These are phyloP conservation scores for Jatropha podagrica DNA, from an alignment of 441 rosid species.

Conservation along the genomic window DNA sequence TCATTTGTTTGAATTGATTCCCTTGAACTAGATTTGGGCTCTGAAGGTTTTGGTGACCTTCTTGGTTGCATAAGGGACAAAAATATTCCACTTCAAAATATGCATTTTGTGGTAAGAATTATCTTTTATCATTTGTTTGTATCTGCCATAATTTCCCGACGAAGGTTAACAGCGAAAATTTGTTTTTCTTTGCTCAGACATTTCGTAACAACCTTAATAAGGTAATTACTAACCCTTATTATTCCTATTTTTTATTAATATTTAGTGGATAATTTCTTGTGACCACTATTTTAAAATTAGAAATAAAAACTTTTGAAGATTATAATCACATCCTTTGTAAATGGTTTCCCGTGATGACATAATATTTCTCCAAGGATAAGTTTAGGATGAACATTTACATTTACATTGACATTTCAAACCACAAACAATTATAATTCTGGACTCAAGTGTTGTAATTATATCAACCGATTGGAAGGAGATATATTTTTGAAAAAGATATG, in stretches of 20 bases:
- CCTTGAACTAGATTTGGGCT: constrained; percentile 70
- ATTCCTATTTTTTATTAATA: not conserved
- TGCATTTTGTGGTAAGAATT: constrained; percentile 89
- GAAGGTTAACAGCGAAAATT: constrained; percentile 28
- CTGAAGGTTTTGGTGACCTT: constrained; percentile 89
- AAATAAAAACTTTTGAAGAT: not conserved
- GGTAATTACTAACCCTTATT: constrained; percentile 42
- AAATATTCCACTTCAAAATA: constrained; percentile 77
- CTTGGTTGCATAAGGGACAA: constrained; percentile 82
- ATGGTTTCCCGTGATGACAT: not conserved
- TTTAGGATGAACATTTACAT: not conserved
- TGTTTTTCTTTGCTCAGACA: constrained; percentile 49
- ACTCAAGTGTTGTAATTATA: not conserved
- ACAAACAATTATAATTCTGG: not conserved
- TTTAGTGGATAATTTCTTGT: not conserved
- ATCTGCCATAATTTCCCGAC: constrained; percentile 16
- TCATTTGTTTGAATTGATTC: constrained; percentile 20
- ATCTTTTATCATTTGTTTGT: constrained; percentile 16
- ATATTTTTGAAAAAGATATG: not conserved
- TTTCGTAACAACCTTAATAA: constrained; percentile 93
- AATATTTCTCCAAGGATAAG: not conserved
- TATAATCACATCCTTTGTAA: not conserved
- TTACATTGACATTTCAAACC: not conserved
- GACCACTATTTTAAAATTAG: not conserved
- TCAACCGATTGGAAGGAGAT: not conserved